A percentile compares a stretch with the other conserved stretches of the same genome.
Conservation (phyloP, 2,329 filamentous ascomycete species). For the Verticillium isaacii region DNA sequence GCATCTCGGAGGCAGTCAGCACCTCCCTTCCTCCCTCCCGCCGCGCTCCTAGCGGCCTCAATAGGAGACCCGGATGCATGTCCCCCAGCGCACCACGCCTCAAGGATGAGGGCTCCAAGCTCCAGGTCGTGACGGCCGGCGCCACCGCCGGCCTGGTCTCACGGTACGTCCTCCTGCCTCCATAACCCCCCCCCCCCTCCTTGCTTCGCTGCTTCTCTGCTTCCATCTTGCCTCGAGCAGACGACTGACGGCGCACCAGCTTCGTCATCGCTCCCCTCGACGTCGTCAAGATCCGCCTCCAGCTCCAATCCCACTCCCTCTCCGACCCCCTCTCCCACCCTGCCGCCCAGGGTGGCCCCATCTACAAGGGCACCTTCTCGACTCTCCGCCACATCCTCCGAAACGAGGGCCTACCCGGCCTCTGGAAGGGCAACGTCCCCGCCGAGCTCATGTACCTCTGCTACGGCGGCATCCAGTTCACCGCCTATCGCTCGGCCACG, state of each 20-base stretch:
- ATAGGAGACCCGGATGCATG: slow-evolving; percentile 24
- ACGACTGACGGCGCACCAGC: slow-evolving; percentile 35
- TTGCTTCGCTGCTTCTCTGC: background rate
- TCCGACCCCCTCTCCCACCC: slow-evolving; percentile 64
- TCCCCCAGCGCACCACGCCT: slow-evolving; percentile 36
- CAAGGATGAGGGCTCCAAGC: slow-evolving; percentile 57
- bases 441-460: slow-evolving; percentile 91
- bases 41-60: background rate
- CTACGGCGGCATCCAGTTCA: slow-evolving; percentile 88
- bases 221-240: background rate
- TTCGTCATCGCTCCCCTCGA: slow-evolving; percentile 95
- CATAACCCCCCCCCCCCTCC: background rate
- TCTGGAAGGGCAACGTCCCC: slow-evolving; percentile 98
- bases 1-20: background rate
- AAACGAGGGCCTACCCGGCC: slow-evolving; percentile 76
- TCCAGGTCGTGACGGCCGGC: slow-evolving; percentile 53
- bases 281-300: slow-evolving; percentile 95
- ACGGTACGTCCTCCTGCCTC: slow-evolving; percentile 49
- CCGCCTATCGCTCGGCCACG: slow-evolving; percentile 73
- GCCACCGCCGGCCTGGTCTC: slow-evolving; percentile 78
- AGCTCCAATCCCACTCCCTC: slow-evolving; percentile 83
- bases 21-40: background rate
- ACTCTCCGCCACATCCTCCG: slow-evolving; percentile 73
- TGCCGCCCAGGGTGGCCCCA: slow-evolving; percentile 37
- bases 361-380: slow-evolving; percentile 71